These are phyloP conservation scores for Ceratocystis smalleyi DNA, from an alignment of 2,329 filamentous ascomycete species.

Conservation along the genomic window DNA sequence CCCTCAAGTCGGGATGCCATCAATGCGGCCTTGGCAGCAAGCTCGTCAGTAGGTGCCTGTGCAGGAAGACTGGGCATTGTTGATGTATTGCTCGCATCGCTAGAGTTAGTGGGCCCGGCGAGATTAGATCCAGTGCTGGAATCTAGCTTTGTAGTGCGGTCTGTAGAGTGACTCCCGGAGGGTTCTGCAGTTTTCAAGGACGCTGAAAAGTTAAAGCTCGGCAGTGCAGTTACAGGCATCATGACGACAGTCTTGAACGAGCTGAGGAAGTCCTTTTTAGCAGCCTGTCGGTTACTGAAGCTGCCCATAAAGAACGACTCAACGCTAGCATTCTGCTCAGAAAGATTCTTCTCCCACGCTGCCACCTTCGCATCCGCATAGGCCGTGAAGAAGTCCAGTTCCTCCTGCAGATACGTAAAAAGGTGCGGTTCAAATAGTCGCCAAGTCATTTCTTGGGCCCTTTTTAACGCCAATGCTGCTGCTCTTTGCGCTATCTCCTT, in stretches of 20 bases:
- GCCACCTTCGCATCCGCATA: slow-evolving; percentile 62
- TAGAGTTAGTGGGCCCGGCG: background rate
- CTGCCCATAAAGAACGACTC: slow-evolving; percentile 96
- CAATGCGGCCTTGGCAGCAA: slow-evolving; percentile 92
- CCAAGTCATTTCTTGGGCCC: slow-evolving; percentile 51
- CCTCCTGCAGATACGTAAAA: slow-evolving; percentile 84
- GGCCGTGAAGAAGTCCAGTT: slow-evolving; percentile 69
- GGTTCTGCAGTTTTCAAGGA: slow-evolving; percentile 1
- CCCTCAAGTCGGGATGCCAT: slow-evolving; percentile 92
- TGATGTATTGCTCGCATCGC: background rate
- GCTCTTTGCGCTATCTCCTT: background rate
- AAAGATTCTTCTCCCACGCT: slow-evolving; percentile 81
- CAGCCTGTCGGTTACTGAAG: slow-evolving; percentile 70
- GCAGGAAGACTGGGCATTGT: slow-evolving; percentile 24
- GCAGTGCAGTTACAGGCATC: slow-evolving; percentile 90
- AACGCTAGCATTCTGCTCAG: slow-evolving; percentile 74
- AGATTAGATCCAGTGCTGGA: background rate
- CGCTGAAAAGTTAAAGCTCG: slow-evolving; percentile 30
- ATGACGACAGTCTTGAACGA: slow-evolving; percentile 98
- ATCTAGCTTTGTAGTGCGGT: background rate
- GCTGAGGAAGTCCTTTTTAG: slow-evolving; percentile 88
- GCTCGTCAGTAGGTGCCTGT: slow-evolving; percentile 72
- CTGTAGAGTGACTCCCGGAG: background rate
- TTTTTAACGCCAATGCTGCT: slow-evolving; percentile 24
- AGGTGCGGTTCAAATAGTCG: slow-evolving; percentile 79